Evolutionary conservation across 2,329 filamentous ascomycete genomes (phyloP).

Genomic region (Dactylonectria estremocensis): DNA sequence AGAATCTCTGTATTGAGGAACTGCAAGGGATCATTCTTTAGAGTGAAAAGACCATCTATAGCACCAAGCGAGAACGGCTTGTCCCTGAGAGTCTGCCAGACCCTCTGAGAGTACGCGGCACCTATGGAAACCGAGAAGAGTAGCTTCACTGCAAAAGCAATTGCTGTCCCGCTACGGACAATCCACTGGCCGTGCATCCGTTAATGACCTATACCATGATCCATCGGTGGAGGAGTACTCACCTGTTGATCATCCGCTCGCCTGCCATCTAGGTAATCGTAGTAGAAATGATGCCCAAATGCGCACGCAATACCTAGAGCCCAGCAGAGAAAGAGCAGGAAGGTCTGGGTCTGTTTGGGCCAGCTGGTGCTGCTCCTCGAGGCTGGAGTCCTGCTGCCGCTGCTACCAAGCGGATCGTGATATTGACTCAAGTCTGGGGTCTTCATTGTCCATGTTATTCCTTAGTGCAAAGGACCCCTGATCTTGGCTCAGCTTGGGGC

Average conservation of each 20-base stretch:
- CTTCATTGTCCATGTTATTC: constrained; percentile 12
- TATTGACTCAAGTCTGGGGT: constrained; percentile 5
- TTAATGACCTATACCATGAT: not conserved
- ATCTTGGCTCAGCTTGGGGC: too few relatives aligned
- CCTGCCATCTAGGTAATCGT: constrained; percentile 1
- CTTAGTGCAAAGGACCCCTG: not conserved
- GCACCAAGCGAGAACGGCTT: constrained; percentile 8
- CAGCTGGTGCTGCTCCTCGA: constrained; percentile 12
- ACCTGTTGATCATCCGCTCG: not conserved
- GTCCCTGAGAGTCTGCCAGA: constrained; percentile 6
- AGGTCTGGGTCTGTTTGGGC: constrained; percentile 2
- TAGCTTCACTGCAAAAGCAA: constrained; percentile 6
- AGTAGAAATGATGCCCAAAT: constrained; percentile 9
- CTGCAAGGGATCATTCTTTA: constrained; percentile 10
- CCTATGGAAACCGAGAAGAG: constrained; percentile 11
- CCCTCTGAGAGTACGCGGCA: constrained; percentile 6
- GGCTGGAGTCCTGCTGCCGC: not conserved
- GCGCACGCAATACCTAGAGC: constrained; percentile 4
- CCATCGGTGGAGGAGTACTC: not conserved
- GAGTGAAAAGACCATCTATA: constrained; percentile 13
- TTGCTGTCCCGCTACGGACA: constrained; percentile 10
- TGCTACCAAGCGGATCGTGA: constrained; percentile 1
- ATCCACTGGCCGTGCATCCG: not conserved
- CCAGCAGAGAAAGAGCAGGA: constrained; percentile 9
- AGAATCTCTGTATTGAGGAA: constrained; percentile 9